Evolutionary conservation across 23 red algal species (phyloP), one percentile per base, ranked within the genome.

Genomic region (Gracilaria domingensis): DNA sequence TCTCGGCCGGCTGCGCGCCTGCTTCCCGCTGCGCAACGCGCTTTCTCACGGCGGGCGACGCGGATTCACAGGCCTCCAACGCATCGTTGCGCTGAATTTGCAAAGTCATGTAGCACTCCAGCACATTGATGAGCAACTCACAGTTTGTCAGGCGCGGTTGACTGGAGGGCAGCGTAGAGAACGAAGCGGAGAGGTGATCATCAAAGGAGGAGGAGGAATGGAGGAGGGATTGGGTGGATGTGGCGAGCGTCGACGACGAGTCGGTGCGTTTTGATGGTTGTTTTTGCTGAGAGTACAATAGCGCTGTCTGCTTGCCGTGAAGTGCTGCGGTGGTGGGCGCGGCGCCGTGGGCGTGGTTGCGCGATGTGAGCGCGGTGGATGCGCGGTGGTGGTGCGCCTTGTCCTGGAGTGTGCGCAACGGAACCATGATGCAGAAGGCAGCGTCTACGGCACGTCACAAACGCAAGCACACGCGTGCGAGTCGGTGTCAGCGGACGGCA

Each of bases 91-190:
- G 28, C 2, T 30, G 72, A 0, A 91, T 81, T 33, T 58, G 55
- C 23, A 64, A 20, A 24, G 58, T 70, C 75, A 91, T 80, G 56
- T 80, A 80, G 30, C 87, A 82, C 23, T 91, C 87, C 51, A 91
- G n/a, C 12, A 91, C 87, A 20, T 44, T 51, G 36, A 91, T 73
- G 73, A 91, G 87, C 39, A 91, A 49, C 32, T 91, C 87, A 25
- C 75, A 81, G 59, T 71, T 58, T 29, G 57, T 64, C 8, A 91
- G 72, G n/a, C 76, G 73, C 58, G 87, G 21, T 32, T 69, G 14
- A 20, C 4, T 66, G 2, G 60, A 2, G 25, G 8, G 25, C 23
- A 66, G 24, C 13, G 23, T 20, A 3, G 60, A 66, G 1, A 33
- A 33, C 1, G 60, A 66, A n/a, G 60, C 5, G 4, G 60, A 37